Base-by-base conservation (phyloP, 2,329 filamentous ascomycete species). In the Aspergillus persii region DNA sequence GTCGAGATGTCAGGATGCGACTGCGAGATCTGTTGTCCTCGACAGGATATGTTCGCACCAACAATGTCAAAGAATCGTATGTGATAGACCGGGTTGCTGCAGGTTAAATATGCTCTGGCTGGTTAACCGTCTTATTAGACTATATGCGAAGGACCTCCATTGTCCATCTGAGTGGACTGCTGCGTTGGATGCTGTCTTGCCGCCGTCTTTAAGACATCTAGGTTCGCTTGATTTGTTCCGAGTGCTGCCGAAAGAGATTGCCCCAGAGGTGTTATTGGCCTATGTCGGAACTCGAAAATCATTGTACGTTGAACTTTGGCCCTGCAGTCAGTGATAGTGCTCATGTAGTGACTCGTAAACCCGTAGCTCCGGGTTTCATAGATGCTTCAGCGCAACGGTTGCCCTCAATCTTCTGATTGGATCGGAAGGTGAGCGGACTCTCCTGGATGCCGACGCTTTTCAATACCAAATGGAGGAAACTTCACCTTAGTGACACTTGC, bases 241-340 rank as follows among this genome's bases (percentile, higher is more conserved):
- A 54, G 71, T 68, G 63, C 61, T 75, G 18, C 72, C 73, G 23
- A 68, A 68, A 27, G 72, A 71, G 50, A 70, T 69, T 8, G 56
- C 69, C 7, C 73, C 72, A 53, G 73, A 75, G 54, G 73, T 75
- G 27, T 69, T 75, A 66, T 74, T 75, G 73, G 72, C 70, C 29
- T 74, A 75, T 63, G 68, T 74, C 36, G 73, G 73, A 3, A 73
- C 71, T 48, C 67, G 70, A 57, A 71, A 68, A 39, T 71, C 69
- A 31, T 68, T 67, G 68, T 70, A 58, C 11, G 68, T 62, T 12
- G n/a, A 30, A 11, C 31, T 2, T 3, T 8, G 6, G 36, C 36
- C 5, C 36, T 9, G 23, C 15, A 50, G 7, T 5, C 23, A 27
- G 18, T 6, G 2, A 1, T 44, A 2, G 2, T 2, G 5, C 29